A percentile compares a stretch with the other conserved stretches of the same genome.
These are phyloP conservation scores for Skeletonema menzelii DNA, from an alignment of 108 stramenopile species.

Conservation along the genomic window DNA sequence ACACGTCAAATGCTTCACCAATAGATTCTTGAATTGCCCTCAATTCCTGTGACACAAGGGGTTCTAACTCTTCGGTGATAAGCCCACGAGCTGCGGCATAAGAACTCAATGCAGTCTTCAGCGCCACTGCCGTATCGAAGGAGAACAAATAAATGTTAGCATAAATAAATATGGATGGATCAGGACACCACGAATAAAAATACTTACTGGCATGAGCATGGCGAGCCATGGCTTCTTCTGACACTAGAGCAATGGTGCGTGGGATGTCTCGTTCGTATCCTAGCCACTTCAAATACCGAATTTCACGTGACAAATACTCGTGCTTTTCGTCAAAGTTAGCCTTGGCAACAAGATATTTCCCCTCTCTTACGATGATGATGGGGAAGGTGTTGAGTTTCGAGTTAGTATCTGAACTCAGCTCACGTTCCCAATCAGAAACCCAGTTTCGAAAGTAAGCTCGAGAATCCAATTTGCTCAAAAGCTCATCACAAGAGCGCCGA, in stretches of 20 bases:
- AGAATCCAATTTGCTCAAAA: conserved; percentile 92
- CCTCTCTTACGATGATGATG: conserved; percentile 60
- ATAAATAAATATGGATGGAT: conserved; percentile 37
- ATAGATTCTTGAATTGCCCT: conserved; percentile 71
- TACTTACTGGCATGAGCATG: conserved; percentile 70
- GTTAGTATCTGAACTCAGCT: conserved; percentile 60
- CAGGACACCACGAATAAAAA: neutral
- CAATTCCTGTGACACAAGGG: conserved; percentile 78
- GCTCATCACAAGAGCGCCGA: conserved; percentile 90
- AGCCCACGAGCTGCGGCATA: conserved; percentile 77
- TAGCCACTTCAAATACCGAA: conserved; percentile 94
- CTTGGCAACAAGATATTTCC: conserved; percentile 55
- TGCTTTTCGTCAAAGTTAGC: conserved; percentile 96
- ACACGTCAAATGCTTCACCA: conserved; percentile 81
- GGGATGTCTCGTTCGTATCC: conserved; percentile 87
- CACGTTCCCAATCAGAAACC: conserved; percentile 85
- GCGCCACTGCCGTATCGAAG: conserved; percentile 69
- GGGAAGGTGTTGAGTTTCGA: conserved; percentile 74
- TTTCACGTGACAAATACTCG: conserved; percentile 92
- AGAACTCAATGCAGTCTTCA: conserved; percentile 87
- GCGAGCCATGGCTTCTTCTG: conserved; percentile 71
- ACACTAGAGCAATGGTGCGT: conserved; percentile 61
- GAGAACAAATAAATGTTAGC: conserved; percentile 37
- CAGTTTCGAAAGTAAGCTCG: conserved; percentile 79
- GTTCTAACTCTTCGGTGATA: conserved; percentile 73